phyloP scores from a whole-genome alignment of 495 filamentous ascomycete genomes.

The Bryoglossum gracile region DNA sequence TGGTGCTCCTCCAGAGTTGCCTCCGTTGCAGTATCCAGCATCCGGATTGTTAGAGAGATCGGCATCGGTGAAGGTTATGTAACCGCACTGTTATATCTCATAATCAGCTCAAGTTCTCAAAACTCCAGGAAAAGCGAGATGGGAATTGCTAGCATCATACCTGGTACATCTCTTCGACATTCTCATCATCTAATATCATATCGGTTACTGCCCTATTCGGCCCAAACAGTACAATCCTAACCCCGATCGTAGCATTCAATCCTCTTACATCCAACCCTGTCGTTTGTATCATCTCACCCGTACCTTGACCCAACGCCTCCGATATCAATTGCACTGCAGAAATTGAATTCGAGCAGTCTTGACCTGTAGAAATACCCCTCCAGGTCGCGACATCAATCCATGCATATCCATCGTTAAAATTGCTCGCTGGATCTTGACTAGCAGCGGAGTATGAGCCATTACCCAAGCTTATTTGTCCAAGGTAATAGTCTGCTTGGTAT shows the following conservation, averaged over 20 bases:
- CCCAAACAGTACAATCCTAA: slow-evolving; percentile 3
- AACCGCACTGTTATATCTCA: background rate
- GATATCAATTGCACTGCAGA: background rate
- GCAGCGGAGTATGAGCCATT: slow-evolving; percentile 1
- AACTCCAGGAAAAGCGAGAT: background rate
- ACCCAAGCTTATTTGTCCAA: background rate
- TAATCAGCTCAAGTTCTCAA: background rate
- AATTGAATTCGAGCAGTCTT: background rate
- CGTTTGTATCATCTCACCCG: background rate
- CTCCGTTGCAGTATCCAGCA: slow-evolving; percentile 1
- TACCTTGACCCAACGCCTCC: background rate
- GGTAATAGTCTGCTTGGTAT: background rate
- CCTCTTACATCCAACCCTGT: background rate
- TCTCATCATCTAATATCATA: background rate
- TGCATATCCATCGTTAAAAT: background rate
- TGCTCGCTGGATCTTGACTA: background rate
- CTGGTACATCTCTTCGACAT: slow-evolving; percentile 1
- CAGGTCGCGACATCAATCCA: background rate
- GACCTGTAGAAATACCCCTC: background rate
- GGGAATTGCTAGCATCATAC: too few relatives aligned
- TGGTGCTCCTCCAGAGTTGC: background rate
- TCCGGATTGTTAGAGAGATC: background rate
- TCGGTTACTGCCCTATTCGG: background rate
- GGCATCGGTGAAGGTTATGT: background rate
- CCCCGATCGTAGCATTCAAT: slow-evolving; percentile 1